These are phyloP conservation scores for Microcera coccophila DNA, from an alignment of 2,329 filamentous ascomycete genomes.

Conservation along the genomic window DNA sequence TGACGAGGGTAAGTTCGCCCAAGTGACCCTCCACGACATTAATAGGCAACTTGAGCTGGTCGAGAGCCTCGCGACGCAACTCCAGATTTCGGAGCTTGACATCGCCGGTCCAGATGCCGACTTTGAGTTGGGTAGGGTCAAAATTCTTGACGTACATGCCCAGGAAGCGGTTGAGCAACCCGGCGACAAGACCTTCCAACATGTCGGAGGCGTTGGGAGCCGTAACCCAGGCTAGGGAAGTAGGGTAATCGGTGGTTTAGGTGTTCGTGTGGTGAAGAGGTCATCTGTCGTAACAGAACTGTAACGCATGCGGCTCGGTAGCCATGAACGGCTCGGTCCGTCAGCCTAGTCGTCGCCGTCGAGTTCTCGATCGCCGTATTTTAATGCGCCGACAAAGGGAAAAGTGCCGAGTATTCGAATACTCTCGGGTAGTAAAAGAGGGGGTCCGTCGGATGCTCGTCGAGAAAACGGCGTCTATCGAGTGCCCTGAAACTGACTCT, in stretches of 20 bases:
- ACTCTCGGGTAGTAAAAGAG: too few relatives aligned
- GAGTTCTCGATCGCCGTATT: too few relatives aligned
- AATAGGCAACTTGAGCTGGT: constrained; percentile 92
- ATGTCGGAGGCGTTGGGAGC: constrained; percentile 62
- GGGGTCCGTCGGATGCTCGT: too few relatives aligned
- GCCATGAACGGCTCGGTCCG: too few relatives aligned
- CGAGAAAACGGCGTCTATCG: too few relatives aligned
- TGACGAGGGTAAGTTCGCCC: constrained; percentile 83
- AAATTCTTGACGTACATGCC: constrained; percentile 99
- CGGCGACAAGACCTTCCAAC: constrained; percentile 95
- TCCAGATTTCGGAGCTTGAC: constrained; percentile 92
- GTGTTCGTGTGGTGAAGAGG: too few relatives aligned
- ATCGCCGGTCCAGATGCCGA: constrained; percentile 98
- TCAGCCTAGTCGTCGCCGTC: too few relatives aligned
- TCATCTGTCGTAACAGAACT: too few relatives aligned
- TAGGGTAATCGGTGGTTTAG: constrained; percentile 13
- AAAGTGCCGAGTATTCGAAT: too few relatives aligned
- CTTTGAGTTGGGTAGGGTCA: constrained; percentile 94
- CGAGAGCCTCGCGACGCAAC: constrained; percentile 87
- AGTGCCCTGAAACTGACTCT: too few relatives aligned
- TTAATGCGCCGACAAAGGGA: too few relatives aligned
- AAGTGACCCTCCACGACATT: constrained; percentile 96
- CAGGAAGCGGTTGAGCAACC: constrained; percentile 96
- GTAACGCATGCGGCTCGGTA: too few relatives aligned
- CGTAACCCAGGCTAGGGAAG: constrained; percentile 68